These are phyloP conservation scores for Eragrostis nindensis DNA, from an alignment of 176 grass and related monocot species.

Conservation along the genomic window DNA sequence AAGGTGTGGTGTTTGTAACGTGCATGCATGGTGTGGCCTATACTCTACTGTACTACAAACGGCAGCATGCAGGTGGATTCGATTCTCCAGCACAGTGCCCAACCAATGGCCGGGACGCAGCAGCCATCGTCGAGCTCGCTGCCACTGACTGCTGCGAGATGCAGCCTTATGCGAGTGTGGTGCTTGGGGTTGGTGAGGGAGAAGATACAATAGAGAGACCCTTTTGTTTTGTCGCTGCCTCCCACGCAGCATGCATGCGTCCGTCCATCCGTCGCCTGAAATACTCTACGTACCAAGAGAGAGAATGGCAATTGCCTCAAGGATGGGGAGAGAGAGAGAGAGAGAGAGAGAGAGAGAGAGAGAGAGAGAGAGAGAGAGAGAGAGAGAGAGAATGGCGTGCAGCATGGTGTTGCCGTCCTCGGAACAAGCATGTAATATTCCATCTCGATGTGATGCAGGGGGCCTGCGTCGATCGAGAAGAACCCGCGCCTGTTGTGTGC, in stretches of 20 bases:
- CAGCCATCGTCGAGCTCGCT: neutral
- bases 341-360: neutral
- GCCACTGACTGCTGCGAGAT: slow-evolving; percentile 2
- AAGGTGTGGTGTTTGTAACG: neutral
- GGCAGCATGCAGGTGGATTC: slow-evolving; percentile 57
- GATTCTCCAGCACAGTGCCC: slow-evolving; percentile 41
- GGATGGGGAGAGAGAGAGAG: neutral
- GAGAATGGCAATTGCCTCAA: neutral
- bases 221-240: slow-evolving; percentile 45
- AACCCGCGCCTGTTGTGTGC: neutral
- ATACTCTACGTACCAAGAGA: slow-evolving; percentile 11
- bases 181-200: slow-evolving; percentile 22
- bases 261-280: slow-evolving; percentile 30
- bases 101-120: slow-evolving; percentile 12
- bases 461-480: slow-evolving; percentile 30
- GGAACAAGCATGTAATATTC: slow-evolving; percentile 56
- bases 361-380: too few relatives aligned
- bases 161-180: slow-evolving; percentile 47
- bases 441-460: slow-evolving; percentile 11
- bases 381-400: neutral
- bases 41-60: neutral
- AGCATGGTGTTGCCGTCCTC: slow-evolving; percentile 19
- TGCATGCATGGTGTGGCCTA: slow-evolving; percentile 37
- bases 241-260: slow-evolving; percentile 44
- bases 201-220: neutral